phyloP scores from a whole-genome alignment of 306 rosid species.

The Trifolium dubium region DNA sequence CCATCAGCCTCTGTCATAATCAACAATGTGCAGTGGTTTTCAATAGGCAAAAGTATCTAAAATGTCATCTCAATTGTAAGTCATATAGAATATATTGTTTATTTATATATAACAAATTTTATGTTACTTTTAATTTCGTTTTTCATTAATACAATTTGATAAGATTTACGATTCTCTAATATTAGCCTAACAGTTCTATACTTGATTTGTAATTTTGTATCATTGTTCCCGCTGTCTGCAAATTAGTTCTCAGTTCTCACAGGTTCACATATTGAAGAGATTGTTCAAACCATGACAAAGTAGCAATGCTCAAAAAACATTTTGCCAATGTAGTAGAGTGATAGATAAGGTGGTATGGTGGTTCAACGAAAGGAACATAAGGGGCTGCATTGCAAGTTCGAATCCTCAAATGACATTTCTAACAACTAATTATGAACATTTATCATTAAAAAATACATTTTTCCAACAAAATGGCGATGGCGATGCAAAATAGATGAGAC shows the following conservation, averaged over 20 bases:
- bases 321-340: background rate
- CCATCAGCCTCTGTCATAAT: conserved; percentile 94
- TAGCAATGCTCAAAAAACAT: background rate
- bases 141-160: too few species aligned
- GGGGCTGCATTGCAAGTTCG: background rate
- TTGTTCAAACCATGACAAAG: conserved; percentile 20
- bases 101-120: too few species aligned
- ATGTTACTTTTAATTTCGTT: too few species aligned
- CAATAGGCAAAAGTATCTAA: conserved; percentile 23
- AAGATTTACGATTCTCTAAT: too few species aligned
- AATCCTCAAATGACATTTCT: background rate
- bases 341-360: background rate
- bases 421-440: background rate
- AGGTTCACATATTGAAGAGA: conserved; percentile 1
- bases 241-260: conserved; percentile 20
- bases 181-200: background rate
- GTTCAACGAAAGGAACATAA: background rate
- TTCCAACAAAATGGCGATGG: background rate
- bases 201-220: background rate
- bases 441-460: background rate
- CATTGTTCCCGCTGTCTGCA: background rate
- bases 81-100: too few species aligned
- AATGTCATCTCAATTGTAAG: conserved; percentile 4
- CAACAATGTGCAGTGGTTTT: conserved; percentile 34
- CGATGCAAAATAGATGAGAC: background rate